These are phyloP conservation scores for Yarrowia bubula DNA, from an alignment of 805 yeast species.

Conservation along the genomic window DNA sequence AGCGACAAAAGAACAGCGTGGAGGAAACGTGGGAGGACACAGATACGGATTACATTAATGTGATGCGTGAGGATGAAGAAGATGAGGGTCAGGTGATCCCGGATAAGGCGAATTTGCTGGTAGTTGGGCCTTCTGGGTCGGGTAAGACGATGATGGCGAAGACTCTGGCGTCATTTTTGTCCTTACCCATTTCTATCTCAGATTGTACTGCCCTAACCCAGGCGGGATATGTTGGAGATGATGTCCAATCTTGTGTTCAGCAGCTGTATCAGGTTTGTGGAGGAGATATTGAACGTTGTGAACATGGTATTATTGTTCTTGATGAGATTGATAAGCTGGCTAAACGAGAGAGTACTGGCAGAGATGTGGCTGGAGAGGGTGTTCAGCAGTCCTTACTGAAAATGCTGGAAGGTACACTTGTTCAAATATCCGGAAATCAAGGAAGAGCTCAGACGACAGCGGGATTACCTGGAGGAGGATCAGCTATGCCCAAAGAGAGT, in stretches of 20 bases:
- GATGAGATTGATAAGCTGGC: conserved; percentile 62
- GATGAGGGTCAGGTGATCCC: conserved; percentile 47
- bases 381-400: conserved; percentile 61
- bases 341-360: conserved; percentile 47
- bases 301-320: conserved; percentile 57
- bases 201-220: conserved; percentile 64
- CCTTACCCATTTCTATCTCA: conserved; percentile 53
- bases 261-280: conserved; percentile 51
- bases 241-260: conserved; percentile 57
- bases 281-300: conserved; percentile 49
- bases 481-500: conserved; percentile 28
- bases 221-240: conserved; percentile 66
- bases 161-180: conserved; percentile 9
- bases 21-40: background rate
- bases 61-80: background rate
- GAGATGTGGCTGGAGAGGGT: conserved; percentile 64
- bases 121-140: conserved; percentile 62
- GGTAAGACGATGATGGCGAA: conserved; percentile 50
- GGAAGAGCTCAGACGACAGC: conserved; percentile 16
- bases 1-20: background rate
- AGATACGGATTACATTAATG: conserved; percentile 9
- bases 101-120: conserved; percentile 55
- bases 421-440: conserved; percentile 40
- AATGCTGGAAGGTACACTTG: conserved; percentile 55
- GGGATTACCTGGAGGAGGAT: conserved; percentile 16